Base-by-base conservation (phyloP, 148 eudicot genomes). In the Selenicereus undatus region DNA sequence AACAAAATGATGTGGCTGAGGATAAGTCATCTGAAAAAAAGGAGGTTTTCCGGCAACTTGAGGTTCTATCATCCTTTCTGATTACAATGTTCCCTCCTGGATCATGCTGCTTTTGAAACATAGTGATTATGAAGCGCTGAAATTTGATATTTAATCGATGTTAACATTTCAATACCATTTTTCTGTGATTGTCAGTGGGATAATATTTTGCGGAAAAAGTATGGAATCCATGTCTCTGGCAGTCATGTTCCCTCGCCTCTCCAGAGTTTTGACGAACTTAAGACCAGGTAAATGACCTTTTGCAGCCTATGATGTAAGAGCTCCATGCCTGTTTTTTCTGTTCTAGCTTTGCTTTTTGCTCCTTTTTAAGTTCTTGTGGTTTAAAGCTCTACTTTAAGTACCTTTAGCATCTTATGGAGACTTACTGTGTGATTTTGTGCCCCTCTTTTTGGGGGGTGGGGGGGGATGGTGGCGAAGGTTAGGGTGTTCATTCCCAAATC, bases 191-290 rank as follows among this genome's bases (percentile, higher is more conserved):
- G 73, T 73, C 73, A 95, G 98, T 84, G 93, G 77, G 98, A 91
- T 86, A 90, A 92, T 17, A 76, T 89, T 83, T 81, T 88, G 81
- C 89, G 98, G 71, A 95, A 91, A 91, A 87, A 82, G 86, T 87
- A 93, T 80, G 86, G 85, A 52, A 92, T 95, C 83, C 97, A 95
- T 81, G 81, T 88, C 75, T 89, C 90, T 80, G 98, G 98, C 77
- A 87, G 84, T 64, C 92, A 91, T 84, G 87, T 93, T 75, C 93
- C 98, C 32, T 88, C 98, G 69, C 98, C 98, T 78, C 98, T 95
- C 75, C 90, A 90, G 83, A 88, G 85, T 83, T 95, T 95, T 76
- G 77, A 81, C 42, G 97, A 95, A 76, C 86, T 95, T 83, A 87
- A 65, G 73, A 85, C 88, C 70, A 90, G 97, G 98, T 95, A 86